These are phyloP conservation scores for Scenedesmus sp. DNA, from an alignment of 163 green algal species.

Conservation along the genomic window DNA sequence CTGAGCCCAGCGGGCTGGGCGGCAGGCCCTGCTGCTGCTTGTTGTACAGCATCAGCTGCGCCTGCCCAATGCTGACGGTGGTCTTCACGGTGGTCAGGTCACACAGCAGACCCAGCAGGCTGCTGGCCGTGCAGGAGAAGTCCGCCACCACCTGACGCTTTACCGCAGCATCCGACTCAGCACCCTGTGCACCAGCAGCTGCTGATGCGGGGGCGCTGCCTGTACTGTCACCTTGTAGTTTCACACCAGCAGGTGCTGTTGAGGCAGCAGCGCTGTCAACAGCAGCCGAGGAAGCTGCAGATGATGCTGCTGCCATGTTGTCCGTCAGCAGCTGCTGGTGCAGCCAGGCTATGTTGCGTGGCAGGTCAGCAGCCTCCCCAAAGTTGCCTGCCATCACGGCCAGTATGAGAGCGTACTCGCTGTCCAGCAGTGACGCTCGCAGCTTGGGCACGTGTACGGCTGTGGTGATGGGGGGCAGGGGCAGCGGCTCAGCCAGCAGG, in stretches of 20 bases:
- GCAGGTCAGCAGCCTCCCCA: conserved; percentile 65
- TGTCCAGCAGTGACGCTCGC: conserved; percentile 73
- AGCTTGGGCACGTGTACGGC: conserved; percentile 78
- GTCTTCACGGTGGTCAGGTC: conserved; percentile 56
- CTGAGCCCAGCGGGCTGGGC: conserved; percentile 57
- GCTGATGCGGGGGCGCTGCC: background rate
- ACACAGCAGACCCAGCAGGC: conserved; percentile 51
- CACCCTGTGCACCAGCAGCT: background rate
- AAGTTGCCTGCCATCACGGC: conserved; percentile 82
- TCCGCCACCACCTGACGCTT: conserved; percentile 22
- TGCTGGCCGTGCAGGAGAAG: conserved; percentile 15
- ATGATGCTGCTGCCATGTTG: background rate
- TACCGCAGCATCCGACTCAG: background rate
- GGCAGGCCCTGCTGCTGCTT: conserved; percentile 61
- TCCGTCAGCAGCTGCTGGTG: conserved; percentile 54
- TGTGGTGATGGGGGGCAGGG: conserved; percentile 68
- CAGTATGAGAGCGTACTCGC: conserved; percentile 81
- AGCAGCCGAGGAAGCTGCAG: background rate
- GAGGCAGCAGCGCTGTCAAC: background rate
- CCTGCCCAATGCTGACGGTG: conserved; percentile 68
- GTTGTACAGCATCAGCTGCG: conserved; percentile 80
- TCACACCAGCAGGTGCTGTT: background rate
- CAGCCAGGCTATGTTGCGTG: conserved; percentile 64
- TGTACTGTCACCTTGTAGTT: background rate
- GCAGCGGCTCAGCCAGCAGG: conserved; percentile 22